Evolutionary conservation across 2,329 filamentous ascomycete species (phyloP), one percentile per base, ranked within the genome.

Genomic region (Sporothrix dimorphospora): DNA sequence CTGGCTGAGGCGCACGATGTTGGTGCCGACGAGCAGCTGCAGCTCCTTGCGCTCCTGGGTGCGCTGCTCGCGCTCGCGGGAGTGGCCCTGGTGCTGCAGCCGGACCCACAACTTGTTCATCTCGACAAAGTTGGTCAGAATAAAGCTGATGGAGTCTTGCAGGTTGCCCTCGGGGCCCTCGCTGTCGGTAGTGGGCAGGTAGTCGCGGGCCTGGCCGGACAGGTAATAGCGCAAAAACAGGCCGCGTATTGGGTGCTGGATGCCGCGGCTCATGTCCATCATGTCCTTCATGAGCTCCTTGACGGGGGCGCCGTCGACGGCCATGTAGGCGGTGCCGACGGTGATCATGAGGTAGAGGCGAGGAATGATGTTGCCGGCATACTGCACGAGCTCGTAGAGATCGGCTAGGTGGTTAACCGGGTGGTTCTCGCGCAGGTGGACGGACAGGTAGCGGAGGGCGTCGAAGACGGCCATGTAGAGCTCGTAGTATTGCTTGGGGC

Each of bases 271-370:
- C 96, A 99, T 99, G 82, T 99, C 96, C 96, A 99, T 99, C 96
- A 99, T 99, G 82, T 99, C 96, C 83, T 99, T 99, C 96, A 99
- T 99, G 75, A 99, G 94, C 85, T 99, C 96, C 84, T 99, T 99
- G 77, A 99, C 96, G 0, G 96, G 96, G 72, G 97, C 96, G 86
- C 98, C 96, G 78, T 96, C 92, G 79, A 99, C 97, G 34, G 93
- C 91, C 96, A 99, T 99, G 85, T 99, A 99, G 66, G 97, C 97
- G 2, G 96, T 99, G 72, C 96, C 96, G 51, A 99, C 97, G 0
- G 97, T 99, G 79, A 99, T 96, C 97, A 99, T 99, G 73, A 99
- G 91, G 81, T 99, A 99, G 74, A 99, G 85, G 76, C 96, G 91
- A 30, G 96, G 96, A 73, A 99, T 91, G 76, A 99, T 98, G 81